phyloP scores from a whole-genome alignment of 345 rosid genomes.

The Garcia nutans region DNA sequence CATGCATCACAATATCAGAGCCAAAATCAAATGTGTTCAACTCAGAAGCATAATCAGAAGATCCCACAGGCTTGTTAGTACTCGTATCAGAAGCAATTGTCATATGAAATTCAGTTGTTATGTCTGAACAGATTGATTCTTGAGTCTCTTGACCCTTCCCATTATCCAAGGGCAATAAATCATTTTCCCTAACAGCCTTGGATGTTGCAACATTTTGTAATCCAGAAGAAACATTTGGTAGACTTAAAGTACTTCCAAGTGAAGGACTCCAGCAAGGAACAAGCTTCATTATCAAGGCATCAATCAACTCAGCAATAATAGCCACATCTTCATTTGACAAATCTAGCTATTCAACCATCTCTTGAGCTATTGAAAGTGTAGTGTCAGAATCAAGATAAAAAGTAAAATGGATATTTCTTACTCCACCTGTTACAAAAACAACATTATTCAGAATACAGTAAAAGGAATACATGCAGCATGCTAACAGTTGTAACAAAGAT shows the following conservation, averaged over 20 bases:
- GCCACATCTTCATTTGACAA: constrained; percentile 57
- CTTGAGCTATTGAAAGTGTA: constrained; percentile 60
- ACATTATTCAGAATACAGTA: constrained; percentile 1
- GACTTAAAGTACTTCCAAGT: constrained; percentile 42
- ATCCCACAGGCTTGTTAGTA: constrained; percentile 27
- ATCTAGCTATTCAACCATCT: constrained; percentile 85
- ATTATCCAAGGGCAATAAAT: constrained; percentile 19
- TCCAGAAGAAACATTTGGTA: constrained; percentile 24
- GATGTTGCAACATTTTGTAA: constrained; percentile 18
- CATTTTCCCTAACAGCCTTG: constrained; percentile 23
- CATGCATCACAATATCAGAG: constrained; percentile 16
- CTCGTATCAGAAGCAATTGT: constrained; percentile 26
- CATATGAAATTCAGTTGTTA: constrained; percentile 47
- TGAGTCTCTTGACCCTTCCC: constrained; percentile 21
- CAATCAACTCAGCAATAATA: constrained; percentile 73
- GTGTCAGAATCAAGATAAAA: constrained; percentile 78
- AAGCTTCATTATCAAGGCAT: constrained; percentile 54
- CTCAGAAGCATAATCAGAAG: constrained; percentile 26
- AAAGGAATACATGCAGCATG: background rate
- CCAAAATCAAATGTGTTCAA: constrained; percentile 18
- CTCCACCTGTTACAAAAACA: constrained; percentile 46
- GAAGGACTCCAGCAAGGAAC: constrained; percentile 39
- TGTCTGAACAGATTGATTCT: constrained; percentile 47
- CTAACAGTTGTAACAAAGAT: background rate
- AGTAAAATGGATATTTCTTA: constrained; percentile 61